Base-by-base conservation (phyloP, 169 alveolate genomes). In the Cryptosporidium canis region DNA sequence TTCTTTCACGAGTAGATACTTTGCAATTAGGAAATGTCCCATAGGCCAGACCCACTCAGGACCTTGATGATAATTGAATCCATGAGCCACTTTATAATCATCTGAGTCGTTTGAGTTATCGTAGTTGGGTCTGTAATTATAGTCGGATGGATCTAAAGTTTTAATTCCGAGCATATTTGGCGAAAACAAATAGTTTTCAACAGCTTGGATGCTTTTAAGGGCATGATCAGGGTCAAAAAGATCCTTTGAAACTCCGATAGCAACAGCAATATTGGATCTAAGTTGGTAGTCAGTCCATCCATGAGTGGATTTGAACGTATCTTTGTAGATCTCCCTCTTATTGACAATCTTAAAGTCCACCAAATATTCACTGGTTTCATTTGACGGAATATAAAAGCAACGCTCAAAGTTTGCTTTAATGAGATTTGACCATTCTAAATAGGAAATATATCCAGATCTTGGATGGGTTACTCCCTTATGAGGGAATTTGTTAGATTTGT, bases 41-140 rank as follows among this genome's bases (percentile, higher is more conserved):
- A 94, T 39, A 11, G 97, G 97, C 98, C 98, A 97, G 8, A 97
- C 94, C 99, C 99, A 97, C 83, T 97, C 98, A n/a, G 99, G 99
- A 2, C 99, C 99, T 90, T 97, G 93, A 47, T 96, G 98, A 68
- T 96, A 96, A 71, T 95, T 95, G 85, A 91, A 95, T 27, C 98
- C 98, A 67, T 94, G 95, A 45, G 97, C 95, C 31, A 90, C 77
- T 63, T 83, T 72, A 67, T 70, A 91, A 48, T 92, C 93, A 24
- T 83, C 87, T 21, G 94, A 63, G 83, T 95, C 97, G 90, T 96
- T 96, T 29, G 85, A 66, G 56, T 94, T 94, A 68, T 94, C 94
- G 77, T 96, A 95, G 90, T 93, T 93, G 12, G 96, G 96, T 45
- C 93, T 85, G 92, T 95, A 96, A 29, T 93, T 91, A 39, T 68